A percentile compares a stretch with the other conserved stretches of the same genome.
These are phyloP conservation scores for Trichoderma atrobrunneum DNA, from an alignment of 2,329 filamentous ascomycete genomes.

Conservation along the genomic window DNA sequence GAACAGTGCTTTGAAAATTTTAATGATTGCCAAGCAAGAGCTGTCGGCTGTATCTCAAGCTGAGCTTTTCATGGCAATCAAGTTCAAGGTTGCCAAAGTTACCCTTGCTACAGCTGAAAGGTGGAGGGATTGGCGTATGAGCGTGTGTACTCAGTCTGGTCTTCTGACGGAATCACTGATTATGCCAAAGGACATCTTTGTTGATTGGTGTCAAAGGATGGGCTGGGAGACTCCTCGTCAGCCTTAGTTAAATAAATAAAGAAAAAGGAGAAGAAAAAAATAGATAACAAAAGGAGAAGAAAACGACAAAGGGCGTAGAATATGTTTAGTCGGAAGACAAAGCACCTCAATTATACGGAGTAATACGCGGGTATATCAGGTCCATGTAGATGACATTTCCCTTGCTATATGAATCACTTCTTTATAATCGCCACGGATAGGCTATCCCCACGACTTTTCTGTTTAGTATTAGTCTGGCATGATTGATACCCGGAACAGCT, in stretches of 20 bases:
- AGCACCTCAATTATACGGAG: neutral
- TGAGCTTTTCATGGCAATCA: conserved; percentile 12
- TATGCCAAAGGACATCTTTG: neutral
- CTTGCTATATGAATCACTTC: neutral
- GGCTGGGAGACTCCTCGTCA: neutral
- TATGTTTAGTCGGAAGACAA: neutral
- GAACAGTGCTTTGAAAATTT: neutral
- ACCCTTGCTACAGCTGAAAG: neutral
- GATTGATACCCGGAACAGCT: neutral
- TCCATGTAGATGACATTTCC: neutral
- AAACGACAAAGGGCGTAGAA: neutral
- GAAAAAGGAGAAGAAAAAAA: neutral
- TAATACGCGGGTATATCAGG: neutral
- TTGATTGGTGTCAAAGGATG: conserved; percentile 1
- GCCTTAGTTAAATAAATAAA: neutral
- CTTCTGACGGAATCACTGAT: neutral
- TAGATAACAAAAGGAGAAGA: neutral
- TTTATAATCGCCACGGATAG: conserved; percentile 1
- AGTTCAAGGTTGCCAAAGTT: neutral
- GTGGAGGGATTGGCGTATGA: neutral
- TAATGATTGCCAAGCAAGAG: neutral
- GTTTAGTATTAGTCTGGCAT: neutral
- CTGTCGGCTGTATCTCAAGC: conserved; percentile 1
- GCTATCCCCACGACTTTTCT: conserved; percentile 4
- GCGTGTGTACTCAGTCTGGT: neutral